Evolutionary conservation across 148 eudicot genomes (phyloP).

Genomic region (Rhododendron henanense): DNA sequence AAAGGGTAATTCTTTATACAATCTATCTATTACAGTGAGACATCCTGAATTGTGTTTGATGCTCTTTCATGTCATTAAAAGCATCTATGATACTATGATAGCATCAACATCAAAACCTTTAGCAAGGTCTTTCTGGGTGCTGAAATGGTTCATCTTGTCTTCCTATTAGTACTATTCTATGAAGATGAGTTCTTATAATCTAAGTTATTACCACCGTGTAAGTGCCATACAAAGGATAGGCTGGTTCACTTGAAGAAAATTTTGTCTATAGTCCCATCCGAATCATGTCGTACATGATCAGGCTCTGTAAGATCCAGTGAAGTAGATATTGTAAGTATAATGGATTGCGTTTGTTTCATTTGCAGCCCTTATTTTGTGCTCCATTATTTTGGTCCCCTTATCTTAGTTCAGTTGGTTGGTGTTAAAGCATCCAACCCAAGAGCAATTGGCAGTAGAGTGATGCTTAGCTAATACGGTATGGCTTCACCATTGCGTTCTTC

Average conservation of each 20-base stretch:
- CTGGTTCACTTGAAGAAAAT: background rate
- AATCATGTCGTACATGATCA: background rate
- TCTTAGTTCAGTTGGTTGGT: slow-evolving; percentile 1
- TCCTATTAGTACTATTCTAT: background rate
- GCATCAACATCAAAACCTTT: background rate
- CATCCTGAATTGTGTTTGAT: background rate
- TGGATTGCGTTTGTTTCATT: background rate
- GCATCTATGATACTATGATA: background rate
- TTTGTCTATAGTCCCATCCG: background rate
- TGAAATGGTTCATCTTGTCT: background rate
- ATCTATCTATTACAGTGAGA: background rate
- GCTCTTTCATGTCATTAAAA: background rate
- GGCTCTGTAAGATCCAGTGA: background rate
- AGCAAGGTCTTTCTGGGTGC: too few species aligned
- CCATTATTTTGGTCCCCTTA: background rate
- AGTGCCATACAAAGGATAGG: background rate
- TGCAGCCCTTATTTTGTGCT: background rate
- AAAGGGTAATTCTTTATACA: background rate
- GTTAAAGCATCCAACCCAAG: background rate
- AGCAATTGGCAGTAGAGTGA: background rate
- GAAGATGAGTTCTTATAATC: background rate
- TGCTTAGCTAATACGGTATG: background rate
- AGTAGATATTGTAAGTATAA: background rate
- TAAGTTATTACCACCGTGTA: background rate
- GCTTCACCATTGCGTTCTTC: background rate